These are phyloP conservation scores for Fusarium hainanense DNA, from an alignment of 2,329 filamentous ascomycete species.

Conservation along the genomic window DNA sequence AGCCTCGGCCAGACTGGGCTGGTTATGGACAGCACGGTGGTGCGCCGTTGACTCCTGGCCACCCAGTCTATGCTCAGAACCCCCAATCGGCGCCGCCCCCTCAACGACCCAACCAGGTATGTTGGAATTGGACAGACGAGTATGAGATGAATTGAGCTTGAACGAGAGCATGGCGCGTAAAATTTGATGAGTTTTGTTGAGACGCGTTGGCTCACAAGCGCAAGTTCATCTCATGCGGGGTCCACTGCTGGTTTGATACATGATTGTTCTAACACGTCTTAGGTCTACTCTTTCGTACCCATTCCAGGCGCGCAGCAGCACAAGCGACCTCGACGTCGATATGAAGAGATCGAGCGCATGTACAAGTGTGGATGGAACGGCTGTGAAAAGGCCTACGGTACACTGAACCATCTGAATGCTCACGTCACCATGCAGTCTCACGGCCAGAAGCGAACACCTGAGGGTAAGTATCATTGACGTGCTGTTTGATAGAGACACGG, in stretches of 20 bases:
- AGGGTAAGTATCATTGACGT: conserved; percentile 74
- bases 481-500: not conserved
- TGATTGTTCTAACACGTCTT: conserved; percentile 42
- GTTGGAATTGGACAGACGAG: conserved; percentile 45
- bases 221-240: not conserved
- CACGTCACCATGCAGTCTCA: conserved; percentile 99
- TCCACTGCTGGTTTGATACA: not conserved
- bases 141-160: conserved; percentile 18
- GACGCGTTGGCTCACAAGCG: not conserved
- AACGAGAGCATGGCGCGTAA: not conserved
- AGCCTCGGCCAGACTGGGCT: conserved; percentile 79
- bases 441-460: conserved; percentile 91
- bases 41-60: conserved; percentile 59
- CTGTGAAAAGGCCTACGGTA: conserved; percentile 98
- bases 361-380: conserved; percentile 99
- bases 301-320: conserved; percentile 98
- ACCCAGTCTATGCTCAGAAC: conserved; percentile 66
- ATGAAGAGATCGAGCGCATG: conserved; percentile 99
- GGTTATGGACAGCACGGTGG: conserved; percentile 69
- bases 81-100: conserved; percentile 66
- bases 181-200: not conserved
- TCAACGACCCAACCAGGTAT: conserved; percentile 69
- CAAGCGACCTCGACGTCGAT: conserved; percentile 91
- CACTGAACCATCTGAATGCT: conserved; percentile 95
- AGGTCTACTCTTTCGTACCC: conserved; percentile 98